Percentiles rank a stretch among this genome's conserved stretches.
These are phyloP conservation scores for Lablab purpureus DNA, from an alignment of 306 rosid species.

Conservation along the genomic window DNA sequence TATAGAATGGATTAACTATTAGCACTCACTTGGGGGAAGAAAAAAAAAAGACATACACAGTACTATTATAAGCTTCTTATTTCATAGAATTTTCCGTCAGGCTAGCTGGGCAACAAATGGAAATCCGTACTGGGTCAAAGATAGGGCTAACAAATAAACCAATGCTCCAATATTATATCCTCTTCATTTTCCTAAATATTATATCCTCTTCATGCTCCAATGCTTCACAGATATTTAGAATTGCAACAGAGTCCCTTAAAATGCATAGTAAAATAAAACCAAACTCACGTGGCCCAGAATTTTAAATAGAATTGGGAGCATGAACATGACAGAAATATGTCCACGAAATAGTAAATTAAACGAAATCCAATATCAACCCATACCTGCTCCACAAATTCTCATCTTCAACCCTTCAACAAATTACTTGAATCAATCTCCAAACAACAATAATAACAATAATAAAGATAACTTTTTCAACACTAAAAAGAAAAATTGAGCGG, in stretches of 20 bases:
- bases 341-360: slow-evolving; percentile 27
- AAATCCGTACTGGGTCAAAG: not conserved
- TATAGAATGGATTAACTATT: no score
- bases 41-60: not conserved
- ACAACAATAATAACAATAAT: not conserved
- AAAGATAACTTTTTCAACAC: not conserved
- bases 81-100: slow-evolving; percentile 23
- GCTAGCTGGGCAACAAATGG: slow-evolving; percentile 7
- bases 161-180: no score
- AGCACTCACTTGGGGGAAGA: slow-evolving; percentile 14
- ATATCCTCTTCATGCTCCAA: no score
- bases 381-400: slow-evolving; percentile 63
- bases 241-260: not conserved
- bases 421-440: slow-evolving; percentile 45
- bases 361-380: slow-evolving; percentile 30
- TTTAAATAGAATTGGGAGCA: slow-evolving; percentile 10
- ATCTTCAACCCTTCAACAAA: slow-evolving; percentile 59
- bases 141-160: not conserved
- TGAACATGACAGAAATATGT: not conserved
- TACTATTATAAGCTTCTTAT: slow-evolving; percentile 36
- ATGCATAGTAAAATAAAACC: not conserved
- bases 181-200: no score
- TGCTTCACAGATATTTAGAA: slow-evolving; percentile 16
- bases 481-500: not conserved
- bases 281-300: slow-evolving; percentile 32